Base-by-base conservation (phyloP, 2,329 filamentous ascomycete species). In the Clonostachys byssicola region DNA sequence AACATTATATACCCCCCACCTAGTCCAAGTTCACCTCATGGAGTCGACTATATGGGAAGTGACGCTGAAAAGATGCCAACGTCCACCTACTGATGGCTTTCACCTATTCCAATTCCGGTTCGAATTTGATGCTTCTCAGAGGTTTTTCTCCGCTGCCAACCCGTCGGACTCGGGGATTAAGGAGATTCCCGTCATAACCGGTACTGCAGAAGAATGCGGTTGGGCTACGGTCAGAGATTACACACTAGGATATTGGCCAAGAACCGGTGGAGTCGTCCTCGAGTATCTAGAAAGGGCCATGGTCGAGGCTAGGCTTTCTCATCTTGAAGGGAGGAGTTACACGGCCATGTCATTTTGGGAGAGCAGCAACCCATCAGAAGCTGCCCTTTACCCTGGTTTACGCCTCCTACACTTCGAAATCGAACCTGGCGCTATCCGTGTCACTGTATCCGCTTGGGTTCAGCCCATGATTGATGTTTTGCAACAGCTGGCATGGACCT, bases 401-500 rank as follows among this genome's bases (percentile, higher is more conserved):
- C 56, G 64, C 3, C 55, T 67, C 3, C 44, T 68, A 2, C 64
- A 68, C 20, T 42, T 68, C 1, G 65, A 68, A 47, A 52, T 67
- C 4, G 65, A 68, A 41, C 57, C 60, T 12, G 58, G 60, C 2
- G 56, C 52, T 0, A 56, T 68, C 17, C 53, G 63, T 0, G 52
- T 68, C 39, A 65, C 55, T 20, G 59, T 62, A 2, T 67, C 62
- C 4, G 62, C 64, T 2, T 63, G 64, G 64, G 58, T 60, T 0
- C 60, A 62, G 33, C 61, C 59, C 3, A 58, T 68, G 52, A 59
- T 65, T 40, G 62, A 66, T 12, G 56, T 67, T 3, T 56, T 67
- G 4, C 64, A 67, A 42, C 64, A 66, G 44, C 65, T 67, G 64
- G 61, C 60, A 10, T 68, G 65, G 65, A 60, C 57, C 2, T 67